These are phyloP conservation scores for Pichia manshurica DNA, from an alignment of 805 yeast genomes.

Conservation along the genomic window DNA sequence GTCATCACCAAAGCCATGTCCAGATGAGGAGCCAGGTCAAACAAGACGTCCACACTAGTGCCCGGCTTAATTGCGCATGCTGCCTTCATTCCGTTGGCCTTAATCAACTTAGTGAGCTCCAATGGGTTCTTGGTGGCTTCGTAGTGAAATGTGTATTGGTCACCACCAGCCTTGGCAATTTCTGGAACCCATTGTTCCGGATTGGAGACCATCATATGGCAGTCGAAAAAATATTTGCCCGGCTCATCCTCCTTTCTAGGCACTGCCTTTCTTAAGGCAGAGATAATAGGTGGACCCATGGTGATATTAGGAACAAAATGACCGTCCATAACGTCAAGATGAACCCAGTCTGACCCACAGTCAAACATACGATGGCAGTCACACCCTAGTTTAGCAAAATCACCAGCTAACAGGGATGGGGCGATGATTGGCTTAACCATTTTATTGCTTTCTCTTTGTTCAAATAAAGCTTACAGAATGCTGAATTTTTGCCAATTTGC, in stretches of 20 bases:
- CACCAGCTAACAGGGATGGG: conserved; percentile 90
- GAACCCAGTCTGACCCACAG: conserved; percentile 93
- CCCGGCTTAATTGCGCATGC: conserved; percentile 94
- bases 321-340: conserved; percentile 98
- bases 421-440: conserved; percentile 86
- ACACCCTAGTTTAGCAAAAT: conserved; percentile 83
- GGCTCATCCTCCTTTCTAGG: conserved; percentile 42
- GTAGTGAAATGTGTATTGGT: conserved; percentile 92
- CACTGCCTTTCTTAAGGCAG: conserved; percentile 66
- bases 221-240: conserved; percentile 58
- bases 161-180: conserved; percentile 91
- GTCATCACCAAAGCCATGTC: conserved; percentile 98
- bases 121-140: conserved; percentile 83
- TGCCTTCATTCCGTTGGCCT: conserved; percentile 77
- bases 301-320: conserved; percentile 96
- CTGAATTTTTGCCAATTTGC: too few species aligned
- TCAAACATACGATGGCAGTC: conserved; percentile 78
- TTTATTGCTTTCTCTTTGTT: neutral
- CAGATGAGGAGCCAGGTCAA: conserved; percentile 53
- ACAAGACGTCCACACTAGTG: conserved; percentile 76
- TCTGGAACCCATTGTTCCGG: conserved; percentile 95
- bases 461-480: too few species aligned
- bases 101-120: conserved; percentile 69
- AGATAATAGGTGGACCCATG: conserved; percentile 85
- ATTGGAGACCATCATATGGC: conserved; percentile 95